These are phyloP conservation scores for Porogramme epimiltina DNA, from an alignment of 1,284 basidiomycete genomes.

Conservation along the genomic window DNA sequence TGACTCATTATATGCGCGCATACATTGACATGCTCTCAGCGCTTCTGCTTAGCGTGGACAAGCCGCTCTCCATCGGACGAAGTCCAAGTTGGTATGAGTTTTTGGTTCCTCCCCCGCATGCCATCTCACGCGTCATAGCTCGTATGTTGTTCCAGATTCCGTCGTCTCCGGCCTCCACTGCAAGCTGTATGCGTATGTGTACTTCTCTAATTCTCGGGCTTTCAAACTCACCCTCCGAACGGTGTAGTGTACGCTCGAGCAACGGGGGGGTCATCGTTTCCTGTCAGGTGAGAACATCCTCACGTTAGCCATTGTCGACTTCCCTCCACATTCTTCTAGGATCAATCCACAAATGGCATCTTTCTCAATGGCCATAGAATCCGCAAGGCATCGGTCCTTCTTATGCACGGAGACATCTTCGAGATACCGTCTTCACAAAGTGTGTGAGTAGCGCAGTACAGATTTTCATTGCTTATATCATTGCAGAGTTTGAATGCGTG, in stretches of 20 bases:
- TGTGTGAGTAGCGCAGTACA: conserved; percentile 27
- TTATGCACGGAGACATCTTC: conserved; percentile 74
- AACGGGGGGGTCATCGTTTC: conserved; percentile 74
- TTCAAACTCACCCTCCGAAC: too few relatives aligned
- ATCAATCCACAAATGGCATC: conserved; percentile 79
- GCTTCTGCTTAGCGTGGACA: conserved; percentile 54
- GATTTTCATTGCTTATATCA: conserved; percentile 5
- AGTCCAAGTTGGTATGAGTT: conserved; percentile 40
- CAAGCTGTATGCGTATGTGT: conserved; percentile 74
- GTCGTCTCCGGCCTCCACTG: conserved; percentile 72
- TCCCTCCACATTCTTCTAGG: conserved; percentile 43
- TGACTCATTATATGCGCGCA: neutral
- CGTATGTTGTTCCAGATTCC: conserved; percentile 50
- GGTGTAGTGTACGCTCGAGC: conserved; percentile 61
- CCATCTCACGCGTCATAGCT: conserved; percentile 32
- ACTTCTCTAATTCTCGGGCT: neutral
- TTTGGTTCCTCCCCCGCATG: neutral
- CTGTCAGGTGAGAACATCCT: conserved; percentile 55
- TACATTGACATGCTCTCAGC: conserved; percentile 17
- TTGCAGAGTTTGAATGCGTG: conserved; percentile 65
- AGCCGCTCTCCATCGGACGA: conserved; percentile 67
- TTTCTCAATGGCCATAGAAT: conserved; percentile 70
- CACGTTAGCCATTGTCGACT: neutral
- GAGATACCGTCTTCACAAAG: conserved; percentile 67
- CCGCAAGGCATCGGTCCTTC: conserved; percentile 61